These are phyloP conservation scores for Calocera cornea DNA, from an alignment of 768 basidiomycete genomes.

Conservation along the genomic window DNA sequence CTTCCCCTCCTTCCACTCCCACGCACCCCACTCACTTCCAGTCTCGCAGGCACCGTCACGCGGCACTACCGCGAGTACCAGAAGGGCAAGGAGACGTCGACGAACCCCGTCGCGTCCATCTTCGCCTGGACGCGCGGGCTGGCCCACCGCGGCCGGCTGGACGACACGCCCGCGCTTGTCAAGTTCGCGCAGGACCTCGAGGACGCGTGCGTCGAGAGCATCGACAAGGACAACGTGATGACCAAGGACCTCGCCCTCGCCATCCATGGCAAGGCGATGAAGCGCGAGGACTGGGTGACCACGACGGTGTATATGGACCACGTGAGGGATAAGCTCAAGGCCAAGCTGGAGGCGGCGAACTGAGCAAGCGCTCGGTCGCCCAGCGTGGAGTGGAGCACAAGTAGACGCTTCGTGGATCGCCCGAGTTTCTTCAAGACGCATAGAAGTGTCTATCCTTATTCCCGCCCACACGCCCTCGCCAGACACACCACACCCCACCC, in stretches of 20 bases:
- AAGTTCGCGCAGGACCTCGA: conserved; percentile 72
- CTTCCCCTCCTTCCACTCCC: conserved; percentile 10
- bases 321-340: conserved; percentile 25
- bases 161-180: conserved; percentile 59
- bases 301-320: conserved; percentile 89
- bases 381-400: too few species aligned
- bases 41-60: conserved; percentile 60
- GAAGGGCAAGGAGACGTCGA: conserved; percentile 94
- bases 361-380: too few species aligned
- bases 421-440: too few species aligned
- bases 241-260: conserved; percentile 93
- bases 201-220: conserved; percentile 76
- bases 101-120: conserved; percentile 96
- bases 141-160: conserved; percentile 82
- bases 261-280: conserved; percentile 82
- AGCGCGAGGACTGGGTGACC: conserved; percentile 92
- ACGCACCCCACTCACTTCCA: not conserved
- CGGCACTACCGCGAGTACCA: conserved; percentile 96
- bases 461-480: too few species aligned
- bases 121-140: conserved; percentile 98
- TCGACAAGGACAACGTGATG: conserved; percentile 83
- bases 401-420: too few species aligned
- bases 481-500: too few species aligned
- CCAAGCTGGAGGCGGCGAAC: conserved; percentile 9
- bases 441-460: too few species aligned